Evolutionary conservation across 352 stramenopile genomes (phyloP).

Genomic region (Globisporangium nagaii): DNA sequence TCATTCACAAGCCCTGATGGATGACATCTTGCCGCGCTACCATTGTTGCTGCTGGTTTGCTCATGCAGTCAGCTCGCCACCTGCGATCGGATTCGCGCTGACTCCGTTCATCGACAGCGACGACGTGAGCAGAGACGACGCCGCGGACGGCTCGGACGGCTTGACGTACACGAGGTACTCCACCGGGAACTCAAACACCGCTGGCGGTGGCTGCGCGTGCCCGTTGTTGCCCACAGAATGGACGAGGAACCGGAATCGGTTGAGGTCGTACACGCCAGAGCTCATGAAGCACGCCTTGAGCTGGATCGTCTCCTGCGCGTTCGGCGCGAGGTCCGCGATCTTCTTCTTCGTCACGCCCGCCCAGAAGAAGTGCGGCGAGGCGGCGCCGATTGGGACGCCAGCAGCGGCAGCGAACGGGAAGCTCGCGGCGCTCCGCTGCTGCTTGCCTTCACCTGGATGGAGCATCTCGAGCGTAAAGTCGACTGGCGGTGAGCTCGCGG

Average conservation of each 20-base stretch:
- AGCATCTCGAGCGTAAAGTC: conserved; percentile 80
- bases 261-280: conserved; percentile 77
- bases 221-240: conserved; percentile 10
- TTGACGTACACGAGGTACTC: conserved; percentile 76
- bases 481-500: conserved; percentile 40
- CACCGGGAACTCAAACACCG: conserved; percentile 62
- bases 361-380: conserved; percentile 77
- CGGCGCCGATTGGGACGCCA: conserved; percentile 5
- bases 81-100: neutral
- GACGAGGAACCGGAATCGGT: conserved; percentile 68
- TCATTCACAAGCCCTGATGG: neutral
- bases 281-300: conserved; percentile 71
- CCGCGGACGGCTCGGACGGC: neutral
- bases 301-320: conserved; percentile 34
- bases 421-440: neutral
- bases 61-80: conserved; percentile 1
- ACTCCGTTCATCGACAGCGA: neutral
- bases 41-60: neutral
- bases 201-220: conserved; percentile 9
- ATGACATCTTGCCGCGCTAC: neutral
- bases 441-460: conserved; percentile 59
- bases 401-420: conserved; percentile 5
- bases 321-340: conserved; percentile 43
- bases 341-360: conserved; percentile 71
- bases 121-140: neutral